A percentile compares a stretch with the other conserved stretches of the same genome.
Conservation (phyloP, 257 asterid genomes). For the Solanum verrucosum region DNA sequence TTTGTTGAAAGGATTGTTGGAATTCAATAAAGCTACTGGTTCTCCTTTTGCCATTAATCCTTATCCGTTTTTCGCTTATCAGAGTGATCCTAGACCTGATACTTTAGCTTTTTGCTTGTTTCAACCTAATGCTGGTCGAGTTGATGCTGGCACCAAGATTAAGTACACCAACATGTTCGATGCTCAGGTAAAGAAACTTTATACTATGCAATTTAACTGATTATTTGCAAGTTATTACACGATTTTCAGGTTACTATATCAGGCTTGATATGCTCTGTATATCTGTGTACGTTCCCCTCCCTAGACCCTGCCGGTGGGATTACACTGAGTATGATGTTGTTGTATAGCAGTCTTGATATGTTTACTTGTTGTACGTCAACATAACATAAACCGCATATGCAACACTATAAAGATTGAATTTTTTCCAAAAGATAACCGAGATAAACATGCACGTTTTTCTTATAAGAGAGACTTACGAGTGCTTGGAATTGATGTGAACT, state of each 20-base stretch:
- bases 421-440: background rate
- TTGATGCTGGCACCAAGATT: conserved; percentile 44
- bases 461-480: background rate
- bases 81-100: conserved; percentile 54
- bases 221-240: background rate
- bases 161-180: conserved; percentile 73
- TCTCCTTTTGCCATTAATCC: conserved; percentile 69
- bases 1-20: conserved; percentile 47
- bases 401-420: background rate
- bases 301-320: rapidly evolving
- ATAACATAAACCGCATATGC: background rate
- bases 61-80: conserved; percentile 67
- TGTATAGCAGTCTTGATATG: background rate
- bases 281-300: background rate
- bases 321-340: background rate
- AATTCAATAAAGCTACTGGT: conserved; percentile 39
- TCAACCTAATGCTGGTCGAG: conserved; percentile 58
- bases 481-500: background rate
- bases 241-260: background rate
- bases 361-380: background rate
- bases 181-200: conserved; percentile 47
- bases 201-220: background rate
- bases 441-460: background rate
- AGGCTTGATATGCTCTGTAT: background rate
- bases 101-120: conserved; percentile 69